phyloP scores from a whole-genome alignment of 1,284 basidiomycete species.

The Porodaedalea pini region DNA sequence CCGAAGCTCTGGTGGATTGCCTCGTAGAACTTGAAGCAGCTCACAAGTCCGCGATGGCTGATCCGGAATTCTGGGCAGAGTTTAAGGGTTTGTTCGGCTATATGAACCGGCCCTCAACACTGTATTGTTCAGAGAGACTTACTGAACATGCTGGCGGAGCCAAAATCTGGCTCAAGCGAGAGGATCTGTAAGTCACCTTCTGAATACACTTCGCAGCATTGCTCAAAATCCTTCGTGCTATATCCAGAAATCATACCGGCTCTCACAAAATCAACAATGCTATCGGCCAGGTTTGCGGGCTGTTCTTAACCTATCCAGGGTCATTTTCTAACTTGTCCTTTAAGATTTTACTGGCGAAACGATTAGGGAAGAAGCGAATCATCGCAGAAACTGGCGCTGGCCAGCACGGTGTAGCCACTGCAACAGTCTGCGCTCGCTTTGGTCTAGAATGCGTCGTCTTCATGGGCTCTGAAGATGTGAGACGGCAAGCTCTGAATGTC shows the following conservation, averaged over 20 bases:
- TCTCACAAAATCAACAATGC: conserved; percentile 98
- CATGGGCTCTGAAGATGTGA: conserved; percentile 99
- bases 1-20: conserved; percentile 91
- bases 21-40: conserved; percentile 89
- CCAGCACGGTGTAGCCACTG: conserved; percentile 98
- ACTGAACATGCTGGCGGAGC: conserved; percentile 74
- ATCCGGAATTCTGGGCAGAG: conserved; percentile 93
- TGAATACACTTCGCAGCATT: conserved; percentile 6
- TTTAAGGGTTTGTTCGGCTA: conserved; percentile 88
- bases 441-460: conserved; percentile 94
- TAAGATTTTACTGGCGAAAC: conserved; percentile 86
- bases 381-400: conserved; percentile 99
- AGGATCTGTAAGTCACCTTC: conserved; percentile 70
- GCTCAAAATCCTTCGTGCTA: conserved; percentile 10
- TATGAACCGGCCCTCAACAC: conserved; percentile 69
- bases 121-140: conserved; percentile 69
- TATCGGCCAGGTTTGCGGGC: conserved; percentile 68
- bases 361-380: conserved; percentile 94
- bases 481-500: conserved; percentile 93
- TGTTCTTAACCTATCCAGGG: conserved; percentile 11
- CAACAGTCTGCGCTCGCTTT: conserved; percentile 96
- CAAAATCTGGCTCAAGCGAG: conserved; percentile 97
- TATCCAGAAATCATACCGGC: conserved; percentile 83
- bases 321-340: conserved; percentile 13
- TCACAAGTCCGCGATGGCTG: conserved; percentile 81